phyloP scores from a whole-genome alignment of 1,284 basidiomycete genomes.

The Cryptococcus maquisensis region DNA sequence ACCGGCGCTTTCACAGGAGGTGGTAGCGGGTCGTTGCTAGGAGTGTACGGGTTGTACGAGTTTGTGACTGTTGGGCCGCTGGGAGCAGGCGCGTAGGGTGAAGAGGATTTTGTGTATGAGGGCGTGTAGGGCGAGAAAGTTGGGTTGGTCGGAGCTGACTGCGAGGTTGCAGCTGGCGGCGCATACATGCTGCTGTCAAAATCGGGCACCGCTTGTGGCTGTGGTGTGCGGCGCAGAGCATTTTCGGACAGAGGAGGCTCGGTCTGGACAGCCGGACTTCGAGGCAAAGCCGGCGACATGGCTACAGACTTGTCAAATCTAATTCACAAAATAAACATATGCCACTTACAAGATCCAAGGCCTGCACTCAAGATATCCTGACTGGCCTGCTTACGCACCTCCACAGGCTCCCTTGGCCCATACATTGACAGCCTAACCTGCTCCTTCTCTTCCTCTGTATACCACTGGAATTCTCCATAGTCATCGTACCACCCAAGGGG shows the following conservation, averaged over 20 bases:
- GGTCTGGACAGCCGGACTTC: constrained; percentile 12
- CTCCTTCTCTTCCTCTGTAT: constrained; percentile 42
- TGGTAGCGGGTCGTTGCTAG: not conserved
- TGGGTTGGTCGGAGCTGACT: constrained; percentile 7
- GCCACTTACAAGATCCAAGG: constrained; percentile 4
- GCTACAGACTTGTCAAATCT: not conserved
- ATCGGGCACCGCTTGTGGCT: constrained; percentile 15
- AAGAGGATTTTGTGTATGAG: constrained; percentile 2
- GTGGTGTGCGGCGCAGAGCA: constrained; percentile 32
- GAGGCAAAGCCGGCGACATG: not conserved
- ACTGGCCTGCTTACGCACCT: not conserved
- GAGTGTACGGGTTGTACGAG: constrained; percentile 22
- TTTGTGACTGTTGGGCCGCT: constrained; percentile 22
- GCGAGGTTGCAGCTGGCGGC: constrained; percentile 19
- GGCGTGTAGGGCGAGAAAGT: constrained; percentile 7
- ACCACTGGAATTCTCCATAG: constrained; percentile 37
- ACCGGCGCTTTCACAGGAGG: not conserved
- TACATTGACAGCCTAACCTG: constrained; percentile 33
- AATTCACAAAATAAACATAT: not conserved
- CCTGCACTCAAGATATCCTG: not conserved
- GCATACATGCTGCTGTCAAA: constrained; percentile 9
- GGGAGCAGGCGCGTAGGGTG: constrained; percentile 7
- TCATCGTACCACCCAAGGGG: constrained; percentile 47
- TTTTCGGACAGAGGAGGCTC: constrained; percentile 22
- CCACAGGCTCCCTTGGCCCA: constrained; percentile 13